Conservation (phyloP, 768 basidiomycete genomes). For the Mycena latifolia region DNA sequence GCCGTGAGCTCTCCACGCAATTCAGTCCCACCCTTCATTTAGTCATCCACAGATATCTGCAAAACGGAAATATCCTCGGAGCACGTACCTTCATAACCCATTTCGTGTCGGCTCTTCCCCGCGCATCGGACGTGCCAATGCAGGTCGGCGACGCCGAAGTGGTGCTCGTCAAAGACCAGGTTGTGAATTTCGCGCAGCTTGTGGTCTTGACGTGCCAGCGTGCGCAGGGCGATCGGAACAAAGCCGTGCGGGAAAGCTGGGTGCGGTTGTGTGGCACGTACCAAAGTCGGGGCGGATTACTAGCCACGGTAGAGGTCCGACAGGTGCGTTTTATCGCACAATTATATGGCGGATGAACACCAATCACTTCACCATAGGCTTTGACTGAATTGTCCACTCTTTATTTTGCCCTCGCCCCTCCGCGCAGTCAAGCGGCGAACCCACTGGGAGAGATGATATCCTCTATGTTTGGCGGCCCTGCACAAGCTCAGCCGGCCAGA, state of each 20-base stretch:
- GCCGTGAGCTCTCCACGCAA: constrained; percentile 71
- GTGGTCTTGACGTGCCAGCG: constrained; percentile 91
- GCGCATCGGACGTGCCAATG: constrained; percentile 59
- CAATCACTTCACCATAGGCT: constrained; percentile 54
- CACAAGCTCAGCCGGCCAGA: constrained; percentile 52
- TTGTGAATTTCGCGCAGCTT: constrained; percentile 92
- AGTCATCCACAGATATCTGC: constrained; percentile 68
- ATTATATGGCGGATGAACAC: neutral
- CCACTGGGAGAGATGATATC: constrained; percentile 92
- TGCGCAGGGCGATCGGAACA: constrained; percentile 83
- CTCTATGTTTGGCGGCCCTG: constrained; percentile 84
- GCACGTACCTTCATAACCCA: constrained; percentile 93
- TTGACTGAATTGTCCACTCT: constrained; percentile 76
- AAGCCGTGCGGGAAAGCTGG: constrained; percentile 85
- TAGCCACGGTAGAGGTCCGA: constrained; percentile 73
- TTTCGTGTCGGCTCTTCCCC: constrained; percentile 75
- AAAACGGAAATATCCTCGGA: constrained; percentile 91
- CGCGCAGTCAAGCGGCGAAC: constrained; percentile 77
- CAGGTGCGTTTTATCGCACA: constrained; percentile 58
- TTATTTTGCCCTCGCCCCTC: constrained; percentile 91
- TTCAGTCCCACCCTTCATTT: constrained; percentile 6
- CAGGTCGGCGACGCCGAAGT: constrained; percentile 71
- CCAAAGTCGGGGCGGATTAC: constrained; percentile 74
- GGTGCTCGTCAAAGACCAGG: constrained; percentile 76
- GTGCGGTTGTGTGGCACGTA: constrained; percentile 87